Conservation (phyloP, 2,329 filamentous ascomycete genomes). For the Claviceps sp. region DNA sequence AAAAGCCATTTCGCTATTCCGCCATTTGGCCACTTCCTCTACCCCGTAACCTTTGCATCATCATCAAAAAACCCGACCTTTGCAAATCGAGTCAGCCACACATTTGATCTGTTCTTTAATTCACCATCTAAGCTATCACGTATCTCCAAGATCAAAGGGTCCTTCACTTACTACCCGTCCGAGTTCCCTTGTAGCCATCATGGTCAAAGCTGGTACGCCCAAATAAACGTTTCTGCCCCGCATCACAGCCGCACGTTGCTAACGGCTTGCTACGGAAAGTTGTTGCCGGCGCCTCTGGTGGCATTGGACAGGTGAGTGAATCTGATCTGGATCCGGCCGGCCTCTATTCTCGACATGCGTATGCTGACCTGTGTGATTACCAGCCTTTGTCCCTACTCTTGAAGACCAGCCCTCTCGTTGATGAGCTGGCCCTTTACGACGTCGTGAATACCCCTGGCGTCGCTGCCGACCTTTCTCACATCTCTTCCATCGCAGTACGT, state of each 20-base stretch:
- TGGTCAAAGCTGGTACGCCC: conserved; percentile 49
- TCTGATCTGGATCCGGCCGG: not conserved
- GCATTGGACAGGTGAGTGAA: conserved; percentile 79
- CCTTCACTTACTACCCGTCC: not conserved
- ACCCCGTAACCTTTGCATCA: not conserved
- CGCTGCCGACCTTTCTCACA: conserved; percentile 91
- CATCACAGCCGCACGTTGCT: conserved; percentile 8
- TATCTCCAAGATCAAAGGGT: not conserved
- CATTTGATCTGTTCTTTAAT: not conserved
- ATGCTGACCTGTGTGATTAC: conserved; percentile 12
- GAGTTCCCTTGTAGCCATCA: conserved; percentile 18
- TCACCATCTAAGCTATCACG: not conserved
- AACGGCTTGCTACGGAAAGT: conserved; percentile 26
- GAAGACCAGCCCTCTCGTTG: conserved; percentile 77
- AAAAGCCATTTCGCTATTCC: not conserved
- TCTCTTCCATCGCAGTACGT: conserved; percentile 70
- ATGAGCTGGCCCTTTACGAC: conserved; percentile 96
- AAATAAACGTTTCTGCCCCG: conserved; percentile 12
- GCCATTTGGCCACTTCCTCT: not conserved
- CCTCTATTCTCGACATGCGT: not conserved
- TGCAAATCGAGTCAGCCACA: not conserved
- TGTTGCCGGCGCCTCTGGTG: conserved; percentile 92
- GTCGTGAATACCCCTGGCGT: conserved; percentile 97
- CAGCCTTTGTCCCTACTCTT: conserved; percentile 93
- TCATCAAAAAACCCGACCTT: not conserved